Conservation (phyloP, 108 stramenopile genomes). For the Cyclotella sp. region DNA sequence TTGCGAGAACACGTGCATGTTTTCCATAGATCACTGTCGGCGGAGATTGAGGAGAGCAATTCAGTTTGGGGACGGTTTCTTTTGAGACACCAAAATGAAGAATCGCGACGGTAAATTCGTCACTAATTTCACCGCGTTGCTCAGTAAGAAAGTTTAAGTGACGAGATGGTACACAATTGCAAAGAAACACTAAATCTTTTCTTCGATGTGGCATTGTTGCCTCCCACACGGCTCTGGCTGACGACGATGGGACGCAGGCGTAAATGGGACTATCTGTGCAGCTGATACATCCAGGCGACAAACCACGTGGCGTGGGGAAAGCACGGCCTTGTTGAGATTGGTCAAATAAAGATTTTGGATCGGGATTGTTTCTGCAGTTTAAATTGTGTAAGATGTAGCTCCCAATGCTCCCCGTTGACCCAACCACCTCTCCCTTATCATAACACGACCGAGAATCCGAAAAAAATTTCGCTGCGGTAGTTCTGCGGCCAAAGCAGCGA, state of each 20-base stretch:
- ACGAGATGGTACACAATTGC: slow-evolving; percentile 60
- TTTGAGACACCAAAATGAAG: slow-evolving; percentile 46
- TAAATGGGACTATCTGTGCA: slow-evolving; percentile 51
- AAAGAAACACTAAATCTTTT: slow-evolving; percentile 69
- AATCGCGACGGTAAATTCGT: slow-evolving; percentile 28
- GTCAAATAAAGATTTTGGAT: not conserved
- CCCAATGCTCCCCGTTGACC: slow-evolving; percentile 47
- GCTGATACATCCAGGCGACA: slow-evolving; percentile 62
- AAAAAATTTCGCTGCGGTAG: not conserved
- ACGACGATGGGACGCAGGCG: slow-evolving; percentile 59
- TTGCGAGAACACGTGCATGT: slow-evolving; percentile 50
- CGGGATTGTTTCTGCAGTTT: slow-evolving; percentile 10
- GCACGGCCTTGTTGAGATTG: slow-evolving; percentile 25
- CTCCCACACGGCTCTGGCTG: slow-evolving; percentile 52
- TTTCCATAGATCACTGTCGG: slow-evolving; percentile 71
- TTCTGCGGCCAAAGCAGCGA: not conserved
- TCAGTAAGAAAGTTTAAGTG: slow-evolving; percentile 23
- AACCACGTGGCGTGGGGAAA: slow-evolving; percentile 59
- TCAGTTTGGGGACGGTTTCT: slow-evolving; percentile 48
- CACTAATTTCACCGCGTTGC: slow-evolving; percentile 10
- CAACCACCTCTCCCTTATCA: slow-evolving; percentile 50
- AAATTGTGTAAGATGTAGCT: slow-evolving; percentile 36
- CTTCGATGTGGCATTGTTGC: slow-evolving; percentile 54
- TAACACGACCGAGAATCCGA: not conserved
- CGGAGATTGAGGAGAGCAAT: slow-evolving; percentile 46